Evolutionary conservation across 78 protist genomes (phyloP).

Genomic region (Protostelium mycophagum): DNA sequence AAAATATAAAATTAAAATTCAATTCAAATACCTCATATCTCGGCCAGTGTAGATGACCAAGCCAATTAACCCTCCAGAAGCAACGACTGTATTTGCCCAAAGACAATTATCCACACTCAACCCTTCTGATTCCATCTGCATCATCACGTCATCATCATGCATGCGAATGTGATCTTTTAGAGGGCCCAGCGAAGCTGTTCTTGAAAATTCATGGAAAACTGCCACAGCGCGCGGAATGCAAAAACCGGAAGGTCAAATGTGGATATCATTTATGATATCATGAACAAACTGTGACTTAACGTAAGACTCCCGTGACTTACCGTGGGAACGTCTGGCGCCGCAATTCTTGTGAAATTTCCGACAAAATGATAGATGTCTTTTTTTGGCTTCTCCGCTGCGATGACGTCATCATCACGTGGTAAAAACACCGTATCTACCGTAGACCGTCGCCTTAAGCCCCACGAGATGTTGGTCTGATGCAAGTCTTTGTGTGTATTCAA

Average conservation of each 20-base stretch:
- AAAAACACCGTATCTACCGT: conserved; percentile 14
- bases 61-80: conserved; percentile 81
- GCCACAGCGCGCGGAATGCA: too few relatives aligned
- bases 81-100: conserved; percentile 96
- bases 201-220: too few relatives aligned
- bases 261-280: too few relatives aligned
- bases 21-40: too few relatives aligned
- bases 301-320: background rate
- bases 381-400: conserved; percentile 71
- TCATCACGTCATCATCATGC: background rate
- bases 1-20: too few relatives aligned
- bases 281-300: too few relatives aligned
- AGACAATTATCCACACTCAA: conserved; percentile 91
- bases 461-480: conserved; percentile 37
- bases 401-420: background rate
- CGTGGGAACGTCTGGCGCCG: background rate
- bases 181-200: too few relatives aligned
- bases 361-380: conserved; percentile 85
- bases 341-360: conserved; percentile 48
- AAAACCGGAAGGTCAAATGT: too few relatives aligned
- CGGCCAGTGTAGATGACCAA: conserved; percentile 92
- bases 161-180: too few relatives aligned
- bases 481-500: conserved; percentile 54
- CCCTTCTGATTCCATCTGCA: conserved; percentile 69
- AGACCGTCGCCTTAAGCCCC: conserved; percentile 29